Percentiles rank a stretch among this genome's conserved stretches.
Evolutionary conservation across 352 stramenopile species (phyloP).

Genomic region (Phytophthora kernoviae): DNA sequence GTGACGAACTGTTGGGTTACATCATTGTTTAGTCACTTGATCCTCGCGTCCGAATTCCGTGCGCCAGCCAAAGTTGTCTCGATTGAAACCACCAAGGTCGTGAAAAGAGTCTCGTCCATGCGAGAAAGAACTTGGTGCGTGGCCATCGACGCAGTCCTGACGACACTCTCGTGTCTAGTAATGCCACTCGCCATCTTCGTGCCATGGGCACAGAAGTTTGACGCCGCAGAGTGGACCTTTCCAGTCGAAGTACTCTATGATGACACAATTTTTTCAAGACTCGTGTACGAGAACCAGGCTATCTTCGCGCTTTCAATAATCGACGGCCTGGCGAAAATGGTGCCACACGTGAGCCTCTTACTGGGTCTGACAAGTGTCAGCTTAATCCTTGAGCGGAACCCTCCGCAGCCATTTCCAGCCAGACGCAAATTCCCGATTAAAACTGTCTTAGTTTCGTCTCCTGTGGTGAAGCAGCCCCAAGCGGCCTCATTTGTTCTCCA

Average conservation of each 20-base stretch:
- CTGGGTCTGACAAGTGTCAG: slow-evolving; percentile 24
- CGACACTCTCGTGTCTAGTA: background rate
- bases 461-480: background rate
- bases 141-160: slow-evolving; percentile 8
- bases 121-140: slow-evolving; percentile 18
- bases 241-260: slow-evolving; percentile 34
- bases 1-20: background rate
- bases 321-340: slow-evolving; percentile 22
- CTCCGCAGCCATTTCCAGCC: background rate
- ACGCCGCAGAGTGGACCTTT: slow-evolving; percentile 26
- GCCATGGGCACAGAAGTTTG: slow-evolving; percentile 23
- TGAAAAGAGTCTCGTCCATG: background rate
- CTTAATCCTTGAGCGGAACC: slow-evolving; percentile 20
- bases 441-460: background rate
- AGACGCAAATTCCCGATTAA: background rate
- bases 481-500: background rate
- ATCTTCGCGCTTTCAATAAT: slow-evolving; percentile 29
- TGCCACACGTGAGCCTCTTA: slow-evolving; percentile 39
- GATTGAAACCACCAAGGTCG: background rate
- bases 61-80: background rate
- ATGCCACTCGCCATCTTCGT: slow-evolving; percentile 9
- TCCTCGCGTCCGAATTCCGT: background rate
- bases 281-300: slow-evolving; percentile 48
- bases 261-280: slow-evolving; percentile 39
- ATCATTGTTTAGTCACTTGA: background rate